Conservation (phyloP, 2,329 filamentous ascomycete species). For the Fusarium sp. region DNA sequence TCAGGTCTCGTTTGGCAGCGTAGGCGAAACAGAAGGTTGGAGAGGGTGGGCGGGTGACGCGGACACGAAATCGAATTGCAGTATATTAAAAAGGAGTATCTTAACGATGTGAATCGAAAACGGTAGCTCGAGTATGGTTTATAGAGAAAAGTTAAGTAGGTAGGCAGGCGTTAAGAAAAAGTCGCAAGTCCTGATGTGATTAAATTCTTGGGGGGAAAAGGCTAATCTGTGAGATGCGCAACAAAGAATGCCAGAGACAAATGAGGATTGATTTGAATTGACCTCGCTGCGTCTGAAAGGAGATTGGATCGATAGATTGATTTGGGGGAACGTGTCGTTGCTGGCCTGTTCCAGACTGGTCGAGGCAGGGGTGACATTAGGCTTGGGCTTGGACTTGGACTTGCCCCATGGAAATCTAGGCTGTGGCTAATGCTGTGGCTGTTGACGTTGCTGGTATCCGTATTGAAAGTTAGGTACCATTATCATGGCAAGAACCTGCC, state of each 20-base stretch:
- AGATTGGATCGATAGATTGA: conserved; percentile 27
- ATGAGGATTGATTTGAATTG: conserved; percentile 39
- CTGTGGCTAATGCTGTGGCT: conserved; percentile 15
- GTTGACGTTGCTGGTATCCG: conserved; percentile 5
- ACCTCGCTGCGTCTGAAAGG: conserved; percentile 42
- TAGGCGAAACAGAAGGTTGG: conserved; percentile 13
- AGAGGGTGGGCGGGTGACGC: conserved; percentile 25
- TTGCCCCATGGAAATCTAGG: not conserved
- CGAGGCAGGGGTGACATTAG: conserved; percentile 8
- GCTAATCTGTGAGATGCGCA: conserved; percentile 27
- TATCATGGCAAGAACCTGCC: not conserved
- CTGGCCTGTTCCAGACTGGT: conserved; percentile 38
- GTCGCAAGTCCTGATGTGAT: conserved; percentile 9
- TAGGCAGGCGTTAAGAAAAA: not conserved
- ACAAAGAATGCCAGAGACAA: conserved; percentile 44
- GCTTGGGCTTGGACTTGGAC: not conserved
- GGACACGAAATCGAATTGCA: conserved; percentile 30
- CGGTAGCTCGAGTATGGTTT: conserved; percentile 9
- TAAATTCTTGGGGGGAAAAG: conserved; percentile 20
- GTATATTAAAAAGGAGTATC: conserved; percentile 32
- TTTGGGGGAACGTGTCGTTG: conserved; percentile 36
- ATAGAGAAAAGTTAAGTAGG: conserved; percentile 15
- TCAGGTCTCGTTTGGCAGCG: conserved; percentile 32
- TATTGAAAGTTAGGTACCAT: not conserved
- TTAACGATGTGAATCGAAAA: conserved; percentile 12